Percentiles rank a stretch among this genome's conserved stretches.
These are phyloP conservation scores for Plasmodium gonderi DNA, from an alignment of 169 alveolate genomes.

Conservation along the genomic window DNA sequence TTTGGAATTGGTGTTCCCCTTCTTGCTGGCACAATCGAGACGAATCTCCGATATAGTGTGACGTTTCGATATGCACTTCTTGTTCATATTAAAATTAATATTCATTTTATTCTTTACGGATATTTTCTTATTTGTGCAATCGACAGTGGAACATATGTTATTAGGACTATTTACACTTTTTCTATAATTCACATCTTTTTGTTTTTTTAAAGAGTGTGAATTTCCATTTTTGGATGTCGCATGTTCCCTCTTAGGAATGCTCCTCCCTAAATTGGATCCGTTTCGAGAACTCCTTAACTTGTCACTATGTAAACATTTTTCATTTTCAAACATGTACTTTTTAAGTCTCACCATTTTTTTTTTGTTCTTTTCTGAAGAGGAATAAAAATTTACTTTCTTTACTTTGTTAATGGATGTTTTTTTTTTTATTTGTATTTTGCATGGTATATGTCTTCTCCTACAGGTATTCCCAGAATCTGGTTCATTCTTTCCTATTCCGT, in stretches of 20 bases:
- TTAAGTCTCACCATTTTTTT: neutral
- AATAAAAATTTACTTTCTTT: neutral
- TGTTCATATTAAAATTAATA: neutral
- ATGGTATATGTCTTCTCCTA: neutral
- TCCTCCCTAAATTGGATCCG: neutral
- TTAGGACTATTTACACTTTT: neutral
- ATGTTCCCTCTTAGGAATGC: too few relatives aligned
- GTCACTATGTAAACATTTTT: neutral
- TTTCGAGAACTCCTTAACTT: neutral
- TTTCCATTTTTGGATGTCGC: neutral
- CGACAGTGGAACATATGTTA: neutral
- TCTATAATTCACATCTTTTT: neutral
- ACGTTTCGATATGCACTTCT: neutral
- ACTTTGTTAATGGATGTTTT: neutral
- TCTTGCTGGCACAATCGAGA: neutral
- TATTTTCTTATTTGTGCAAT: constrained; percentile 4
- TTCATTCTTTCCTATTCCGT: neutral
- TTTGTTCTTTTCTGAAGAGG: neutral
- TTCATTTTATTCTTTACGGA: neutral
- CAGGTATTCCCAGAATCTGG: neutral
- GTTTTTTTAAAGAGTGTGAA: neutral
- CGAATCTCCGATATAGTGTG: constrained; percentile 26
- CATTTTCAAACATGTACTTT: neutral
- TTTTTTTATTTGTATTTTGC: neutral
- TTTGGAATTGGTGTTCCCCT: neutral